Percentiles rank a stretch among this genome's conserved stretches.
These are phyloP conservation scores for Alternaria tenuissima DNA, from an alignment of 2,329 filamentous ascomycete genomes.

Conservation along the genomic window DNA sequence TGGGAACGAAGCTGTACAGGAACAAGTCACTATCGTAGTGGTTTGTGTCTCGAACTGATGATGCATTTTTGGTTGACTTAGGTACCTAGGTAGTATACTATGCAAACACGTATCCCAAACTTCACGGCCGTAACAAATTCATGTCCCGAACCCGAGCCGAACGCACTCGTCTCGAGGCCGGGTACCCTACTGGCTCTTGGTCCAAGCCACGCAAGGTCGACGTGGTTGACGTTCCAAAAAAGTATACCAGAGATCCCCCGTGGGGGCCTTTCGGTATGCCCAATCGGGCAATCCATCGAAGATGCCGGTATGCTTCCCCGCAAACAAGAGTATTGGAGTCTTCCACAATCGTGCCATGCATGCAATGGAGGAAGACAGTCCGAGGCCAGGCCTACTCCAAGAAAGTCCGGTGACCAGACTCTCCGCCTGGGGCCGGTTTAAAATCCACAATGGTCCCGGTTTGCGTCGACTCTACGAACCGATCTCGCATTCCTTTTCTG, in stretches of 20 bases:
- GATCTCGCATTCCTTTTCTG: conserved; percentile 3
- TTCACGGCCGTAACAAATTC: not conserved
- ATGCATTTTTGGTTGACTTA: not conserved
- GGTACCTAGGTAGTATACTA: too few species aligned
- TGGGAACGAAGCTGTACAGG: not conserved
- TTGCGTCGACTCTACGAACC: conserved; percentile 1
- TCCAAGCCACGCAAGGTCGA: conserved; percentile 2
- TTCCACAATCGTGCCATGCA: conserved; percentile 12
- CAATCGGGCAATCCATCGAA: conserved; percentile 19
- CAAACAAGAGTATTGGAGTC: conserved; percentile 20
- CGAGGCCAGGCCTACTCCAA: conserved; percentile 14
- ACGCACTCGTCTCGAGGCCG: conserved; percentile 6
- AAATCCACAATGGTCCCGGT: conserved; percentile 16
- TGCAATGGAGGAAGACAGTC: conserved; percentile 1
- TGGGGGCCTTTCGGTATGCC: conserved; percentile 19
- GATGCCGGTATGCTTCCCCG: conserved; percentile 24
- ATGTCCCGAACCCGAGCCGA: not conserved
- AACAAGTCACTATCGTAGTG: not conserved
- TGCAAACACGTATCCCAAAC: not conserved
- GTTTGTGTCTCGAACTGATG: not conserved
- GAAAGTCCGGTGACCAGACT: conserved; percentile 10
- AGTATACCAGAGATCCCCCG: conserved; percentile 6
- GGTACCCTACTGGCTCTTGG: not conserved
- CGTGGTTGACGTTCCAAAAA: conserved; percentile 9
- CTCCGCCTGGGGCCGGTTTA: conserved; percentile 8